Evolutionary conservation across 179 eudicot genomes (phyloP).

Genomic region (Pouteria campechiana): DNA sequence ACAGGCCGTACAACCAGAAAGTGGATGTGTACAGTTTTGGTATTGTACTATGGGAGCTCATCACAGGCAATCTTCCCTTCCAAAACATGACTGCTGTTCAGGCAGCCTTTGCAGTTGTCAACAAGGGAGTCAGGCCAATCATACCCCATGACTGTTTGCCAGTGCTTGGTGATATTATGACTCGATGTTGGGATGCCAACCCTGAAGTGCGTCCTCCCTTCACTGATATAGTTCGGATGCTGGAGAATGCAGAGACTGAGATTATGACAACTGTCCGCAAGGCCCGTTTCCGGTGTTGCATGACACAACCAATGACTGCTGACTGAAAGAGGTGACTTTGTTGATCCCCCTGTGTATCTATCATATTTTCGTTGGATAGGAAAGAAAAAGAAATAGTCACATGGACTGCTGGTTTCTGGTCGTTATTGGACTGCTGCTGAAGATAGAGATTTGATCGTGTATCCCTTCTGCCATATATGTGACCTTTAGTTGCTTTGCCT

Average conservation of each 20-base stretch:
- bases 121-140: conserved; percentile 62
- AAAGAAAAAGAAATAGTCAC: no score
- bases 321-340: conserved; percentile 29
- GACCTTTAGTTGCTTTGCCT: no score
- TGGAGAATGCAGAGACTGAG: conserved; percentile 66
- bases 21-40: conserved; percentile 85
- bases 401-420: no score
- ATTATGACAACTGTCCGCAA: conserved; percentile 64
- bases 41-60: conserved; percentile 75
- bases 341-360: conserved; percentile 47
- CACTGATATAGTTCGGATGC: conserved; percentile 64
- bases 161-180: conserved; percentile 60
- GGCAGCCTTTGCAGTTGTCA: conserved; percentile 83
- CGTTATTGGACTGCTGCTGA: no score
- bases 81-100: conserved; percentile 84
- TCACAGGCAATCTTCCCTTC: conserved; percentile 73
- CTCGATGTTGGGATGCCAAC: conserved; percentile 70
- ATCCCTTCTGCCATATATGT: no score
- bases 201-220: conserved; percentile 72
- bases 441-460: no score
- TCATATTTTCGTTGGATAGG: conserved; percentile 22
- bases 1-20: conserved; percentile 74
- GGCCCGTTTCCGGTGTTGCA: conserved; percentile 89
- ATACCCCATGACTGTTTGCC: conserved; percentile 59
- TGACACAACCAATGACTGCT: conserved; percentile 64